These are phyloP conservation scores for Sarocladium strictum DNA, from an alignment of 2,329 filamentous ascomycete genomes.

Conservation along the genomic window DNA sequence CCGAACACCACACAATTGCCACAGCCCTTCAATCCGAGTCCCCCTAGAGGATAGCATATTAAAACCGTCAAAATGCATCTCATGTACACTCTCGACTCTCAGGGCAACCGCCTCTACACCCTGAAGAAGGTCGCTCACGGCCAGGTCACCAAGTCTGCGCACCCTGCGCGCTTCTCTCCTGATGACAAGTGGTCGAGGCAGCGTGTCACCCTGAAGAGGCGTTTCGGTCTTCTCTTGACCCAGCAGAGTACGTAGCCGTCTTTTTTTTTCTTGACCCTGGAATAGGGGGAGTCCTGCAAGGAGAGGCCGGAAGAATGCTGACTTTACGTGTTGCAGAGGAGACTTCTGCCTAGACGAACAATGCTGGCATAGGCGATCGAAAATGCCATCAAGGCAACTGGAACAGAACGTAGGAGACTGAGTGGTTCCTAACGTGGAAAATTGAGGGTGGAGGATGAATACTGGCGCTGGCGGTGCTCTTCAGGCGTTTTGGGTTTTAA, in stretches of 20 bases:
- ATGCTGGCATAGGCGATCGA: background rate
- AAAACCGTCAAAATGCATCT: slow-evolving; percentile 44
- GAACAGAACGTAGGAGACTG: background rate
- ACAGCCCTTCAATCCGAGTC: background rate
- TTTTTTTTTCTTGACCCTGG: slow-evolving; percentile 11
- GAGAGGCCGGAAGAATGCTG: background rate
- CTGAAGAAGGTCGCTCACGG: slow-evolving; percentile 82
- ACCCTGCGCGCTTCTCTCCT: slow-evolving; percentile 92
- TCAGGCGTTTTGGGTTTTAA: slow-evolving; percentile 9
- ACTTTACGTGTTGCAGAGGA: slow-evolving; percentile 17
- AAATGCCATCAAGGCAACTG: slow-evolving; percentile 8
- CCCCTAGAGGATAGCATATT: background rate
- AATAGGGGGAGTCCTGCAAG: background rate
- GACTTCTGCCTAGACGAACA: slow-evolving; percentile 1
- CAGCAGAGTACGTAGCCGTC: slow-evolving; percentile 53
- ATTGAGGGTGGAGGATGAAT: slow-evolving; percentile 5
- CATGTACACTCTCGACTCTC: slow-evolving; percentile 77
- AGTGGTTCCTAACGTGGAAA: background rate
- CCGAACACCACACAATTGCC: background rate
- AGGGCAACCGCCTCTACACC: slow-evolving; percentile 88
- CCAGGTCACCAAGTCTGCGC: slow-evolving; percentile 90
- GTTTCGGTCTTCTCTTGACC: slow-evolving; percentile 82
- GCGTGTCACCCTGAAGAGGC: slow-evolving; percentile 89
- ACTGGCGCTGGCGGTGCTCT: slow-evolving; percentile 13
- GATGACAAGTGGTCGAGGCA: slow-evolving; percentile 99